Evolutionary conservation across 2,329 filamentous ascomycete species (phyloP), one percentile per base, ranked within the genome.

Genomic region (Hymenoscyphus linearis): DNA sequence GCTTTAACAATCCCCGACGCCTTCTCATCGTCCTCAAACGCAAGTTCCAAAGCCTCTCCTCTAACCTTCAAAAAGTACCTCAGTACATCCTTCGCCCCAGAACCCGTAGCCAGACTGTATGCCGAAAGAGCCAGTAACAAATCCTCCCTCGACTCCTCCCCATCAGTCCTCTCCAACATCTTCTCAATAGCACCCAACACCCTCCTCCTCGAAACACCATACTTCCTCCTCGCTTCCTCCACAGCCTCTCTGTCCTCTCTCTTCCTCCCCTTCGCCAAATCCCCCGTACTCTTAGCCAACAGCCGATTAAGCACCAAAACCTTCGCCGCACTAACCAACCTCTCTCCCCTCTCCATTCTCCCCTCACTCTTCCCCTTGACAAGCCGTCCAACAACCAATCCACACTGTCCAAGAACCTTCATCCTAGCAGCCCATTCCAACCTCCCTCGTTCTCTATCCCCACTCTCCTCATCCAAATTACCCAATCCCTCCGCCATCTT

Each of bases 21-120:
- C 56, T 76, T 75, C 40, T 76, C 77, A 13, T 76, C 77, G 54
- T 74, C 74, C 22, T 85, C 83, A 55, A 93, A 81, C 12, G 84
- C 81, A 44, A 81, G 75, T 0, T 82, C 79, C 69, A 96, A 86
- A 34, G 86, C 86, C 61, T 89, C 84, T 47, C 84, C 82, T 52
- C 93, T 82, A 7, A 92, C 82, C 57, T 86, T 82, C 56, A 96
- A 81, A 68, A 97, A 93, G 74, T 95, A 87, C 7, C 85, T 80
- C 58, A 97, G 75, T 0, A 91, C 88, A 71, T 96, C 92, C 61
- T 84, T 86, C 0, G 90, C 86, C 0, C 91, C 89, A 0, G 89
- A 91, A 69, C 85, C 96, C 2, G 89, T 92, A 1, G 87, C 85
- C 57, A 98, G 79, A 64, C 91, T 92, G 72, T 92, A 93, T 0